Evolutionary conservation across 2,329 filamentous ascomycete species (phyloP), one percentile per base, ranked within the genome.

Genomic region (Polytolypa hystricis): DNA sequence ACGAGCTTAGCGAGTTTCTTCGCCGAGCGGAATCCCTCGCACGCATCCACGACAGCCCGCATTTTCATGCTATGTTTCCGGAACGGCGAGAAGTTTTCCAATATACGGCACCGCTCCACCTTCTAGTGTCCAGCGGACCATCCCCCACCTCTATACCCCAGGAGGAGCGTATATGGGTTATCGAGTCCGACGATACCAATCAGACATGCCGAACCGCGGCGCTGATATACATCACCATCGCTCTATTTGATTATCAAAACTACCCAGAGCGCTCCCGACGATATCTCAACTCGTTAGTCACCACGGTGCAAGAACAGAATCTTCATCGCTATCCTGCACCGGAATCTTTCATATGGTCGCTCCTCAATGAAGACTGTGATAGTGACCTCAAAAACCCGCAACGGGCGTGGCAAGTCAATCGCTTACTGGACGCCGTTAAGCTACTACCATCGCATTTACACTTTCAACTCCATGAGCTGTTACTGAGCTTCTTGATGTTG

Each of bases 71-170:
- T 5, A 43, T 49, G 11, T 48, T 51, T 14, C 57, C 58, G 4
- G 47, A 52, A 28, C 50, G 57, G 21, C 47, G 42, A 11, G 36
- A 46, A 7, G 47, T 50, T 0, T 63, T 63, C 27, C 48, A 57
- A 29, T 61, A 61, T 52, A 51, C 52, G 11, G 50, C 56, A 31
- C 54, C 58, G 12, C 45, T 63, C 6, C 61, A 61, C 34, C 48
- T 55, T 10, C 40, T 62, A 4, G 51, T 64, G n/a, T 61, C 60
- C n/a, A 58, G 53, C 38, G 60, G 60, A 5, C 61, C 60, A 8
- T 55, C 51, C 12, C 61, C 60, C 9, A 56, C 56, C 4, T 52
- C 52, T 30, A 53, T 64, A 4, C 58, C 60, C 10, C 42, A 49
- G 0, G 53, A 48, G 20, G 52, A 52, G 9, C 60, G 58, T 23